Base-by-base conservation (phyloP, 495 filamentous ascomycete genomes). In the Clohesyomyces aquaticus region DNA sequence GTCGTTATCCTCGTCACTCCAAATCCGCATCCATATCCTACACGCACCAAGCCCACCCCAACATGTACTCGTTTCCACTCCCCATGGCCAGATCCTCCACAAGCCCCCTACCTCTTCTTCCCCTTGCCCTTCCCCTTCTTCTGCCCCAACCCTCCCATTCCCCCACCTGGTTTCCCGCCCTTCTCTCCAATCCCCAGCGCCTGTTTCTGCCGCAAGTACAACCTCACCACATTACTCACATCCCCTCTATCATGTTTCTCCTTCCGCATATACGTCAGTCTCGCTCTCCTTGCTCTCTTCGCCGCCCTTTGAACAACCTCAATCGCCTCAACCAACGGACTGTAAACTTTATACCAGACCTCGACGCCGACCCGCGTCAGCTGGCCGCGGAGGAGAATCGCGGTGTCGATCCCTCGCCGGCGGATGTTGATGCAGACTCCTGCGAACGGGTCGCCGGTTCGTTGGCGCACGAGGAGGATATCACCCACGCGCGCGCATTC, bases 311-410 rank as follows among this genome's bases (percentile, higher is more conserved):
- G 88, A 75, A 98, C 89, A 66, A 99, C 87, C 79, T 99, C 95
- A 70, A 99, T 89, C 59, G 90, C 90, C 70, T 88, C 83, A 51
- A 98, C 87, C 74, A 89, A 90, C 62, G 92, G 92, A 65, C 82
- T 87, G 79, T 91, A 98, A 52, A 96, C 79, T 83, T 98, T 99
- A 73, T 87, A 90, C 83, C 91, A 96, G 91, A 96, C 92, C 84
- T 99, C 94, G n/a, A 96, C 91, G 48, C 91, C 90, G 4, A 94
- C 84, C 55, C 88, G 82, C 45, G 86, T 87, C 55, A 99, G 74
- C 66, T 93, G 84, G 70, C 91, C 93, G 25, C 94, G 82, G 55
- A 99, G 80, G 63, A 96, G 75, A 45, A 98, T 83, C 0, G 87
- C 88, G 4, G 91, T 93, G 74, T 99, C 94, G 23, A 95, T 81